phyloP scores from a whole-genome alignment of 495 filamentous ascomycete genomes.

The Penicillium egyptiacum region DNA sequence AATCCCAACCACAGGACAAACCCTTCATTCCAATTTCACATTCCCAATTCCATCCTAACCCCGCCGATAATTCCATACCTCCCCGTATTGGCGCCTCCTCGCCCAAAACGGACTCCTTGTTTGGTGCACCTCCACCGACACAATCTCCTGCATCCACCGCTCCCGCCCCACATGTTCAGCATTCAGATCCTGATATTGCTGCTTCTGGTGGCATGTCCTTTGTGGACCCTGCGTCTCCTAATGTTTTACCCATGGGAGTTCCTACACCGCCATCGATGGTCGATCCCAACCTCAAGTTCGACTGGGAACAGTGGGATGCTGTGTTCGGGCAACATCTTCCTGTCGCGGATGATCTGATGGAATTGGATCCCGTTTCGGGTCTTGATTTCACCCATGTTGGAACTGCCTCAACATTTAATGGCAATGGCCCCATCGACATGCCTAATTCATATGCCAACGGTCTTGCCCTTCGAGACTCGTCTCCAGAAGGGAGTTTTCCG shows the following conservation, averaged over 20 bases:
- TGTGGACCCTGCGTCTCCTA: conserved; percentile 30
- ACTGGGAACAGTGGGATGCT: conserved; percentile 54
- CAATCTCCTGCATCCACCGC: conserved; percentile 12
- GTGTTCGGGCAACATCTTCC: conserved; percentile 51
- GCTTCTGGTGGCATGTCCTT: conserved; percentile 18
- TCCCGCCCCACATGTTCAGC: conserved; percentile 11
- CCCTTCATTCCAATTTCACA: conserved; percentile 13
- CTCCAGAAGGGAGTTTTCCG: neutral
- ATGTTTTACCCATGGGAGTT: conserved; percentile 20
- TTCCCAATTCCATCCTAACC: conserved; percentile 17
- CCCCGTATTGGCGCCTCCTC: conserved; percentile 10
- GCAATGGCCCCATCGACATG: conserved; percentile 6
- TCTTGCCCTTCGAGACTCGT: conserved; percentile 1
- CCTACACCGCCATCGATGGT: conserved; percentile 48
- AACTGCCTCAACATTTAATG: conserved; percentile 1
- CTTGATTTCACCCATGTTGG: conserved; percentile 40
- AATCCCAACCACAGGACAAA: conserved; percentile 21
- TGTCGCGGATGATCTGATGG: conserved; percentile 48
- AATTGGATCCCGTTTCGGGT: conserved; percentile 42
- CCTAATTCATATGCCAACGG: conserved; percentile 4
- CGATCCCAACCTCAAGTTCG: conserved; percentile 47
- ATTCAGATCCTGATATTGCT: neutral
- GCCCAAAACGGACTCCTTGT: conserved; percentile 14
- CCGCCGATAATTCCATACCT: conserved; percentile 13
- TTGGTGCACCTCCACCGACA: conserved; percentile 15